Conservation (phyloP, 2,329 filamentous ascomycete genomes). For the Colletotrichum camelliae region DNA sequence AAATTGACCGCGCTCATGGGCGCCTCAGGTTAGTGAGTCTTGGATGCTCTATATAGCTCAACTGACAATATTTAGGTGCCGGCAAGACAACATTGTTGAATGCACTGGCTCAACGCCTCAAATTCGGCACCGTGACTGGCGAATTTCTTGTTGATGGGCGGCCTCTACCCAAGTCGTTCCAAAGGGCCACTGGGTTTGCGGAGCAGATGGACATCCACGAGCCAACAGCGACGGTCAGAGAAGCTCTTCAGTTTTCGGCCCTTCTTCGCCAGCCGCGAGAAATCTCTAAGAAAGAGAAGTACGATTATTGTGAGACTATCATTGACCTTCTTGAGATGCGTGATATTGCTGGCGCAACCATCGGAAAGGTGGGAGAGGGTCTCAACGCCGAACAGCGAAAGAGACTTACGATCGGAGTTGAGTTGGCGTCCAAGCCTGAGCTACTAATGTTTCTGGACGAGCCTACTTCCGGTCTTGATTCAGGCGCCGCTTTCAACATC, state of each 20-base stretch:
- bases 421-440: conserved; percentile 62
- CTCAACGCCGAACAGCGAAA: conserved; percentile 66
- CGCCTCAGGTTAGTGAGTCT: conserved; percentile 43
- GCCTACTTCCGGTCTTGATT: conserved; percentile 63
- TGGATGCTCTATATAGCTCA: background rate
- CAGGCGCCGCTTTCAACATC: conserved; percentile 65
- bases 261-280: conserved; percentile 66
- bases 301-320: conserved; percentile 71
- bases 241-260: conserved; percentile 70
- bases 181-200: conserved; percentile 76
- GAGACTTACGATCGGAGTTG: conserved; percentile 60
- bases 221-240: conserved; percentile 68
- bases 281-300: conserved; percentile 64
- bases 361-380: conserved; percentile 64
- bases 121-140: conserved; percentile 77
- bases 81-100: conserved; percentile 81
- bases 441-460: conserved; percentile 72
- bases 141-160: conserved; percentile 81
- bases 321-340: conserved; percentile 73
- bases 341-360: conserved; percentile 68
- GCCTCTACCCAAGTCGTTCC: conserved; percentile 75
- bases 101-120: conserved; percentile 76
- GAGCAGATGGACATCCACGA: conserved; percentile 74
- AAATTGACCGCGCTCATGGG: conserved; percentile 83
- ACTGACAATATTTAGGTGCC: conserved; percentile 32